phyloP scores from a whole-genome alignment of 371 early-diverging fungal species.

The Cladochytrium tenue region DNA sequence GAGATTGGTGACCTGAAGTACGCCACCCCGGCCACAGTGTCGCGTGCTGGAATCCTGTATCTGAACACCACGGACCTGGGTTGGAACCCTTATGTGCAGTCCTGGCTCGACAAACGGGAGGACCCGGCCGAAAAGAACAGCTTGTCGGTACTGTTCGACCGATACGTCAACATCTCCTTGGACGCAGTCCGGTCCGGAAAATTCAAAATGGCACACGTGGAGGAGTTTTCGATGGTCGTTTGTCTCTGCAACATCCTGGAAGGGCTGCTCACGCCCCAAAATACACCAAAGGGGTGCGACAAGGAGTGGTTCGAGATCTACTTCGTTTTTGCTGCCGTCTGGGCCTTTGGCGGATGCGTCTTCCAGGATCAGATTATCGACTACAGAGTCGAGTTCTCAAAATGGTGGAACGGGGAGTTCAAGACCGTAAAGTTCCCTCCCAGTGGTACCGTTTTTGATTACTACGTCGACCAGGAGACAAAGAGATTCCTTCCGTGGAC shows the following conservation, averaged over 20 bases:
- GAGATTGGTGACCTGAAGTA: constrained; percentile 64
- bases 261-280: constrained; percentile 56
- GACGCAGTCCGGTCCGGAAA: constrained; percentile 54
- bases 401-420: constrained; percentile 67
- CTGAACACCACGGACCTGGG: constrained; percentile 62
- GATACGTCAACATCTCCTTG: constrained; percentile 59
- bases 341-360: constrained; percentile 68
- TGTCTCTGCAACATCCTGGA: constrained; percentile 62
- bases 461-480: constrained; percentile 57
- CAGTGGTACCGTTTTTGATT: constrained; percentile 63
- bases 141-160: constrained; percentile 59
- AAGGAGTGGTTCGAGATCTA: constrained; percentile 69
- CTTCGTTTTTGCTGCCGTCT: constrained; percentile 65
- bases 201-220: constrained; percentile 61
- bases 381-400: constrained; percentile 60
- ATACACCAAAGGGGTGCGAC: constrained; percentile 66
- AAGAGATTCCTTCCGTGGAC: constrained; percentile 63
- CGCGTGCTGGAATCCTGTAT: constrained; percentile 68
- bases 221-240: constrained; percentile 61
- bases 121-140: constrained; percentile 58
- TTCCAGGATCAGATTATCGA: constrained; percentile 62
- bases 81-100: constrained; percentile 65
- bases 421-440: constrained; percentile 62
- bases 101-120: constrained; percentile 68
- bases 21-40: constrained; percentile 72